Conservation (phyloP, 2,329 filamentous ascomycete genomes). For the Diplodia scrobiculata region DNA sequence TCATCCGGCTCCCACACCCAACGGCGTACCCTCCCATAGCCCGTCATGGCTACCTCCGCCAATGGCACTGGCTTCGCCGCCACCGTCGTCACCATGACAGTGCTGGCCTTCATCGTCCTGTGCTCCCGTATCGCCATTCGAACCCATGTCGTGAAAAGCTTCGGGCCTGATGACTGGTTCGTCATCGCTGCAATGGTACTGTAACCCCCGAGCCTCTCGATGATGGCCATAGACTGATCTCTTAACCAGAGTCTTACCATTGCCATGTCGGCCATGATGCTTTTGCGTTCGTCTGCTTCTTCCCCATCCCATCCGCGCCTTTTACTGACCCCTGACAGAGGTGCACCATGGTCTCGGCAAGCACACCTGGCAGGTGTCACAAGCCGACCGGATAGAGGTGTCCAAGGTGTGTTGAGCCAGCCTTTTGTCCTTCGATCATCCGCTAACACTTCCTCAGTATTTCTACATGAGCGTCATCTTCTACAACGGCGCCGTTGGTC, state of each 20-base stretch:
- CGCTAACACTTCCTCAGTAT: not conserved
- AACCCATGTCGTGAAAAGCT: slow-evolving; percentile 4
- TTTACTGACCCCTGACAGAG: slow-evolving; percentile 1
- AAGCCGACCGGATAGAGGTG: not conserved
- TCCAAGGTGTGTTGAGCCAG: slow-evolving; percentile 2
- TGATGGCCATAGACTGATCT: not conserved
- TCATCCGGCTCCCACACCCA: not conserved
- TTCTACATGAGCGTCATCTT: slow-evolving; percentile 41
- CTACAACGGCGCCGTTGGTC: slow-evolving; percentile 40
- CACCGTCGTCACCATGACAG: slow-evolving; percentile 23
- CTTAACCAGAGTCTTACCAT: not conserved
- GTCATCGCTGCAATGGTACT: slow-evolving; percentile 24
- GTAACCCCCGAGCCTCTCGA: too few species aligned
- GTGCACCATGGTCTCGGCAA: slow-evolving; percentile 18
- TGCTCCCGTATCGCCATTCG: slow-evolving; percentile 4
- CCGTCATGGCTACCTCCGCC: slow-evolving; percentile 1
- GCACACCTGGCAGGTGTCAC: slow-evolving; percentile 14
- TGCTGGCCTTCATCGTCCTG: slow-evolving; percentile 12
- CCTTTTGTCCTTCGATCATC: not conserved
- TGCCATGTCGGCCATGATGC: slow-evolving; percentile 14
- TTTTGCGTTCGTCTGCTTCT: not conserved
- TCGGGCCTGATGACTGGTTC: slow-evolving; percentile 22
- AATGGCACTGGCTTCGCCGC: slow-evolving; percentile 14
- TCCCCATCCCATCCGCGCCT: not conserved
- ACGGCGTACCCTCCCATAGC: not conserved